phyloP scores from a whole-genome alignment of 805 yeast species.

The Starmerella floricola region DNA sequence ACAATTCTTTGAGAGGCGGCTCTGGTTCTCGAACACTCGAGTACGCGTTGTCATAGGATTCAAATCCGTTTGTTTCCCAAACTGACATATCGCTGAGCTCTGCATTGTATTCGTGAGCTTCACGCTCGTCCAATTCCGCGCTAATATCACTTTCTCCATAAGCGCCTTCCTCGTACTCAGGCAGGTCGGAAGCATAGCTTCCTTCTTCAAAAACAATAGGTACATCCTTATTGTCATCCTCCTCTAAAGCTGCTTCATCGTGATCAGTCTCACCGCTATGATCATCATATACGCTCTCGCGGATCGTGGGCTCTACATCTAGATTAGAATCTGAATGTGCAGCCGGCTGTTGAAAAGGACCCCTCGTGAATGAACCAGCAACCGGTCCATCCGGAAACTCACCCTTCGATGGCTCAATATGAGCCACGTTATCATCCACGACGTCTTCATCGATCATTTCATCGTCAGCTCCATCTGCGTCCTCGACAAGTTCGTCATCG shows the following conservation, averaged over 20 bases:
- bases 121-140: conserved; percentile 2
- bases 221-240: too few species aligned
- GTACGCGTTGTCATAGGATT: neutral
- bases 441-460: neutral
- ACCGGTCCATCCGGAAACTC: neutral
- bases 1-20: neutral
- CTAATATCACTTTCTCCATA: neutral
- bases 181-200: too few species aligned
- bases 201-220: too few species aligned
- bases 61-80: conserved; percentile 6
- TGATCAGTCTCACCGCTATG: too few species aligned
- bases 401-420: neutral
- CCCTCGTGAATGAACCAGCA: too few species aligned
- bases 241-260: too few species aligned
- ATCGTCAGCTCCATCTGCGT: neutral
- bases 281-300: too few species aligned
- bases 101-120: conserved; percentile 8
- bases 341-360: too few species aligned
- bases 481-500: conserved; percentile 1
- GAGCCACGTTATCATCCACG: neutral
- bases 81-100: conserved; percentile 10
- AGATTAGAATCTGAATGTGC: too few species aligned
- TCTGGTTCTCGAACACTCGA: neutral
- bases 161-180: too few species aligned
- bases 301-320: too few species aligned